Base-by-base conservation (phyloP, 2,329 filamentous ascomycete species). In the Pestalotiopsis fici region DNA sequence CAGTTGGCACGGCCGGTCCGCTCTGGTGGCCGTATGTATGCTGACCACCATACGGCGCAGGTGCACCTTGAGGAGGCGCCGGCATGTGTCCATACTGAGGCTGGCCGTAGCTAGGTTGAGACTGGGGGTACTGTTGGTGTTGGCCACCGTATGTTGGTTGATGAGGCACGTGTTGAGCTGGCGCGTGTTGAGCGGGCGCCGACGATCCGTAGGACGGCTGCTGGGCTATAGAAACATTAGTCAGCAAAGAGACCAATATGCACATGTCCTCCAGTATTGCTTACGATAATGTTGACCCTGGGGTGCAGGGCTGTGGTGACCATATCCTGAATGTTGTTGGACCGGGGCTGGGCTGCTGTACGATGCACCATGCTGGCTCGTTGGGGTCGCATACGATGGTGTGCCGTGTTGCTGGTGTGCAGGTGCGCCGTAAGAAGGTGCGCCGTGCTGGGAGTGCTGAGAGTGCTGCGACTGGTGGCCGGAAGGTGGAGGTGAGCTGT, bases 201-300 rank as follows among this genome's bases (percentile, higher is more conserved):
- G 76, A 70, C 13, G 76, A 70, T 60, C 71, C 67, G 66, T 78
- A 78, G 66, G 77, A 74, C 18, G 70, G 72, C 71, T 78, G 76
- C 66, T 74, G 75, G 23, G 74, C 73, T 73, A 66, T 59, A 39
- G 64, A 54, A n/a, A 59, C 27, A 61, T 71, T 65, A 73, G 70
- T 59, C 47, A 23, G 31, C 60, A 23, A 31, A 25, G 65, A n/a
- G n/a, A n/a, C 31, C 15, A 21, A 6, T 50, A 18, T 21, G 13
- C 25, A 35, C 31, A 23, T 21, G 31, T 12, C 5, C 55, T n/a
- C 3, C 47, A 54, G 25, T 28, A 64, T 39, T 31, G 72, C 71
- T 70, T 71, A 78, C 77, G 63, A 70, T 77, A 78, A 60, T 71
- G 71, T 35, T 76, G 75, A 28, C 67, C 70, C 65, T 75, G 76